Evolutionary conservation across 768 basidiomycete genomes (phyloP).

Genomic region (Nevesoporus exiguus): DNA sequence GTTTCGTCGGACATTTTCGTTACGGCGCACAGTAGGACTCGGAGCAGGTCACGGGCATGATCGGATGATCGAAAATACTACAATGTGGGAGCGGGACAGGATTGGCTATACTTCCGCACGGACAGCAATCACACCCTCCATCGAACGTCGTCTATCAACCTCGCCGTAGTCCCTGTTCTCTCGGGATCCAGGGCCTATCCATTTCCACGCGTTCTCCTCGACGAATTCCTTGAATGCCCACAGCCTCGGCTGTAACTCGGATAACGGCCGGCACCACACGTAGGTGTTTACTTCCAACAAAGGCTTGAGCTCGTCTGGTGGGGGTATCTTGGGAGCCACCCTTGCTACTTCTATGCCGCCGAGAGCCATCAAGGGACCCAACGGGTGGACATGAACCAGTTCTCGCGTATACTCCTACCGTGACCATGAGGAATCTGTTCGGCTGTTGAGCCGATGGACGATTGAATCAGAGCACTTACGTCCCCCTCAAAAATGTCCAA

Average conservation of each 20-base stretch:
- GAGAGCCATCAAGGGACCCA: slow-evolving; percentile 43
- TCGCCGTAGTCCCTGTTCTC: slow-evolving; percentile 44
- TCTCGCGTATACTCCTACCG: slow-evolving; percentile 69
- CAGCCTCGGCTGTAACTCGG: slow-evolving; percentile 49
- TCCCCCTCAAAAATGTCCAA: slow-evolving; percentile 83
- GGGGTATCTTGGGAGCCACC: slow-evolving; percentile 41
- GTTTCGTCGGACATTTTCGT: slow-evolving; percentile 12
- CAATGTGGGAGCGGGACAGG: too few species aligned
- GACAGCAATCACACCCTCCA: slow-evolving; percentile 32
- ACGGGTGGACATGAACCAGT: slow-evolving; percentile 51
- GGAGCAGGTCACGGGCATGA: too few species aligned
- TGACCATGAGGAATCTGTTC: background rate
- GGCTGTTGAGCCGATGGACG: background rate
- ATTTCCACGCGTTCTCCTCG: slow-evolving; percentile 69
- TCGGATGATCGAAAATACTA: background rate
- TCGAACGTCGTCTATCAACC: slow-evolving; percentile 48
- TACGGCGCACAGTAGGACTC: background rate
- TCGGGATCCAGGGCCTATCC: slow-evolving; percentile 50
- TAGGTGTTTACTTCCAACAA: slow-evolving; percentile 65
- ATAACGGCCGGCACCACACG: slow-evolving; percentile 50
- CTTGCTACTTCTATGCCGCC: slow-evolving; percentile 19
- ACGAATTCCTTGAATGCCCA: slow-evolving; percentile 89
- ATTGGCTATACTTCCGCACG: background rate
- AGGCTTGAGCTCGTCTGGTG: slow-evolving; percentile 30
- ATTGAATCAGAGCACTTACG: slow-evolving; percentile 42